phyloP scores from a whole-genome alignment of 192 early-diverging fungal species.

The Backusella macrospora region DNA sequence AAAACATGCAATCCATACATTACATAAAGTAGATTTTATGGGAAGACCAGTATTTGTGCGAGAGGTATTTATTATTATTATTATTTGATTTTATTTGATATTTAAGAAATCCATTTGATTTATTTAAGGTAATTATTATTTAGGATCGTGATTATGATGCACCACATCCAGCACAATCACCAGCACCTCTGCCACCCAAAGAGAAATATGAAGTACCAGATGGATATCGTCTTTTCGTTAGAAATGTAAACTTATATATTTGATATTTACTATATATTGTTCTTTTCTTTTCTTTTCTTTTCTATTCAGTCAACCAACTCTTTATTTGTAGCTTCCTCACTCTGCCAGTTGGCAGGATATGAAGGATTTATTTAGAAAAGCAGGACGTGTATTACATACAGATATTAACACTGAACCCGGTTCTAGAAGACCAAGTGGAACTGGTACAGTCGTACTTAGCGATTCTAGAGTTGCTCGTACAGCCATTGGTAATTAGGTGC shows the following conservation, averaged over 20 bases:
- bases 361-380: slow-evolving; percentile 82
- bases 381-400: slow-evolving; percentile 68
- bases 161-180: slow-evolving; percentile 22
- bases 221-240: slow-evolving; percentile 62
- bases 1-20: slow-evolving; percentile 67
- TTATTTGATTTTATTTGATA: no score
- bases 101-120: no score
- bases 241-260: slow-evolving; percentile 55
- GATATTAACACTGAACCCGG: slow-evolving; percentile 67
- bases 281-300: not conserved
- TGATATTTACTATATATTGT: not conserved
- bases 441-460: slow-evolving; percentile 77
- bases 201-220: slow-evolving; percentile 33
- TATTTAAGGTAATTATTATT: not conserved
- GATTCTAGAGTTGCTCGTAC: slow-evolving; percentile 60
- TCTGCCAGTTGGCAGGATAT: slow-evolving; percentile 84
- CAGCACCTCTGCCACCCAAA: slow-evolving; percentile 30
- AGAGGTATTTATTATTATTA: slow-evolving; percentile 54
- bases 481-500: slow-evolving; percentile 67
- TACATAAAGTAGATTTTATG: slow-evolving; percentile 70
- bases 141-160: slow-evolving; percentile 68
- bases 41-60: slow-evolving; percentile 76
- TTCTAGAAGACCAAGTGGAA: slow-evolving; percentile 66
- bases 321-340: slow-evolving; percentile 65
- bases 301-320: no score